Evolutionary conservation across 179 eudicot genomes (phyloP).

Genomic region (Amaranthus tricolor): DNA sequence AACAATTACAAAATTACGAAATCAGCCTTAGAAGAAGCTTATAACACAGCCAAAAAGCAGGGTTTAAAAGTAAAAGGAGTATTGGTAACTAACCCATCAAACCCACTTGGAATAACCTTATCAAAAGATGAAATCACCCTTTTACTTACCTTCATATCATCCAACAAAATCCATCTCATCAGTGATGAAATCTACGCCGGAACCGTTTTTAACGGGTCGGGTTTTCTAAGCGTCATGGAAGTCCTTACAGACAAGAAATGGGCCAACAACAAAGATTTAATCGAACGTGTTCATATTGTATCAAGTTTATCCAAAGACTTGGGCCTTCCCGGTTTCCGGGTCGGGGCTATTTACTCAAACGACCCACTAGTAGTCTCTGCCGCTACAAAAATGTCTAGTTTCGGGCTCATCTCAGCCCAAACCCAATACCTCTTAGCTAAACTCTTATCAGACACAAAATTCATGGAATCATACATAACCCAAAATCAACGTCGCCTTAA

Average conservation of each 20-base stretch:
- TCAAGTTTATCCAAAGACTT: slow-evolving; percentile 82
- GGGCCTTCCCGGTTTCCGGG: slow-evolving; percentile 92
- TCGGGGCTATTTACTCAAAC: slow-evolving; percentile 79
- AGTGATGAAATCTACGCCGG: slow-evolving; percentile 95
- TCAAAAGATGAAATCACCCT: slow-evolving; percentile 58
- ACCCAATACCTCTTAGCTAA: slow-evolving; percentile 77
- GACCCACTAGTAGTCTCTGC: slow-evolving; percentile 60
- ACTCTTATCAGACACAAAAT: slow-evolving; percentile 66
- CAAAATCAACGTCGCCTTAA: slow-evolving; percentile 54
- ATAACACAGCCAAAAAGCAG: slow-evolving; percentile 49
- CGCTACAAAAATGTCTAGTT: slow-evolving; percentile 96
- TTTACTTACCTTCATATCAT: slow-evolving; percentile 49
- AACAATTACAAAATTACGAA: slow-evolving; percentile 67
- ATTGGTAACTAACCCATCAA: slow-evolving; percentile 87
- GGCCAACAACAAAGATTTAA: slow-evolving; percentile 33
- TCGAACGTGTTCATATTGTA: slow-evolving; percentile 70
- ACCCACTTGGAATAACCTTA: slow-evolving; percentile 78
- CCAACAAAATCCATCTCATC: slow-evolving; percentile 60
- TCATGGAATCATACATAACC: slow-evolving; percentile 46
- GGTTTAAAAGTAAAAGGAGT: slow-evolving; percentile 75
- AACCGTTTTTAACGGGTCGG: slow-evolving; percentile 50
- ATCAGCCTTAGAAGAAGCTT: slow-evolving; percentile 75
- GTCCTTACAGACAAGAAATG: slow-evolving; percentile 37
- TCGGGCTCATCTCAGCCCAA: slow-evolving; percentile 85
- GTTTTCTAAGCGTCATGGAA: slow-evolving; percentile 68